phyloP scores from a whole-genome alignment of 1,284 basidiomycete species.

The Coniferiporia sulphurascens region DNA sequence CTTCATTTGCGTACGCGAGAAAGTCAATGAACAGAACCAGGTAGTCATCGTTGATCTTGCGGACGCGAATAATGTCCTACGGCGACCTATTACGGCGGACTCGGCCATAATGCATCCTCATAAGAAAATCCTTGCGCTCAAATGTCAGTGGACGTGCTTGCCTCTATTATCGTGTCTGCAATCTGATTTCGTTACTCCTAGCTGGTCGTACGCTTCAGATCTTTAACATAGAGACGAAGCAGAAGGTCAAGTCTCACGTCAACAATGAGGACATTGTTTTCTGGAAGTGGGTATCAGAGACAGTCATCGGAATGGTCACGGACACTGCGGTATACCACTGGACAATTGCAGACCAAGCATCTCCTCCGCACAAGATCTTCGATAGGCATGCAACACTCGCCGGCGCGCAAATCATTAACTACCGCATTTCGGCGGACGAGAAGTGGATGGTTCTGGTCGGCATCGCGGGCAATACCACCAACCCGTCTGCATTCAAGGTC shows the following conservation, averaged over 20 bases:
- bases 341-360: constrained; percentile 72
- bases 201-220: constrained; percentile 94
- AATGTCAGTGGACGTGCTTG: constrained; percentile 50
- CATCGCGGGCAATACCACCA: constrained; percentile 91
- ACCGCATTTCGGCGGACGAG: constrained; percentile 87
- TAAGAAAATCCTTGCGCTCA: constrained; percentile 96
- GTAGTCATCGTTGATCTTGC: constrained; percentile 96
- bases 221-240: constrained; percentile 97
- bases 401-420: constrained; percentile 98
- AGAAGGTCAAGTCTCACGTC: constrained; percentile 94
- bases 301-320: constrained; percentile 93
- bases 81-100: constrained; percentile 95
- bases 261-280: constrained; percentile 95
- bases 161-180: background rate
- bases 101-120: constrained; percentile 98
- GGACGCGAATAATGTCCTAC: constrained; percentile 93
- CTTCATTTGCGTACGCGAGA: constrained; percentile 92
- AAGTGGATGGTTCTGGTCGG: constrained; percentile 98
- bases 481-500: constrained; percentile 94
- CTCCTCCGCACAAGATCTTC: constrained; percentile 86
- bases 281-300: constrained; percentile 97
- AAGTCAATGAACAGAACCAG: constrained; percentile 87
- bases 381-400: constrained; percentile 95
- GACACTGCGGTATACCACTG: constrained; percentile 94
- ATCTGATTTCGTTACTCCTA: constrained; percentile 28